These are phyloP conservation scores for Suillus luteus DNA, from an alignment of 768 basidiomycete genomes.

Conservation along the genomic window DNA sequence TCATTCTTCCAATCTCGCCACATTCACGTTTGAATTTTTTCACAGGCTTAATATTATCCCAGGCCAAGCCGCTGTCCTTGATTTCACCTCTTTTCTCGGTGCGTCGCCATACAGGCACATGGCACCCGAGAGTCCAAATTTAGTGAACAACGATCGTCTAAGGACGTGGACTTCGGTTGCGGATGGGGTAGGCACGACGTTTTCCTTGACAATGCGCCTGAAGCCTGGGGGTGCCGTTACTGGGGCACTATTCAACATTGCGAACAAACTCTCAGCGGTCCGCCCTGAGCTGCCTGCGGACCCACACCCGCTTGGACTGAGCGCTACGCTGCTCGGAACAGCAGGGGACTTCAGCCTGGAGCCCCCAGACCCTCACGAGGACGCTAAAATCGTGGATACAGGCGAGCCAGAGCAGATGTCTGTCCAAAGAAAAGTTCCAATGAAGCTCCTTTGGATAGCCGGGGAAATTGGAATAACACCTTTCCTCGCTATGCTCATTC, in stretches of 20 bases:
- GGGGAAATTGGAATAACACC: slow-evolving; percentile 71
- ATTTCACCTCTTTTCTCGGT: slow-evolving; percentile 55
- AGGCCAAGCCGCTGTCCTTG: slow-evolving; percentile 59
- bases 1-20: slow-evolving; percentile 51
- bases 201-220: slow-evolving; percentile 55
- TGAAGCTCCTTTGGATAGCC: slow-evolving; percentile 53
- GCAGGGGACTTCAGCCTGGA: slow-evolving; percentile 51
- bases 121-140: slow-evolving; percentile 47
- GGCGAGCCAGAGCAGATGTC: neutral
- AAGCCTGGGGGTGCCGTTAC: slow-evolving; percentile 59
- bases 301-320: slow-evolving; percentile 39
- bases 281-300: slow-evolving; percentile 46
- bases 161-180: slow-evolving; percentile 47
- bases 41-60: slow-evolving; percentile 37
- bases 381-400: neutral
- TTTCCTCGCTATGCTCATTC: slow-evolving; percentile 56
- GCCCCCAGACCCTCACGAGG: slow-evolving; percentile 4
- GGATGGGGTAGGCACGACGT: slow-evolving; percentile 18
- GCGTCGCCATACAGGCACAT: slow-evolving; percentile 53
- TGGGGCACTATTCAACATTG: slow-evolving; percentile 52
- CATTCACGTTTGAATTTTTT: slow-evolving; percentile 51
- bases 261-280: slow-evolving; percentile 40
- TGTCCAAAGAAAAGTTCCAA: neutral
- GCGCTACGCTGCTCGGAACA: slow-evolving; percentile 50
- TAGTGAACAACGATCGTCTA: slow-evolving; percentile 65